These are phyloP conservation scores for Trametes punicea DNA, from an alignment of 768 basidiomycete species.

Conservation along the genomic window DNA sequence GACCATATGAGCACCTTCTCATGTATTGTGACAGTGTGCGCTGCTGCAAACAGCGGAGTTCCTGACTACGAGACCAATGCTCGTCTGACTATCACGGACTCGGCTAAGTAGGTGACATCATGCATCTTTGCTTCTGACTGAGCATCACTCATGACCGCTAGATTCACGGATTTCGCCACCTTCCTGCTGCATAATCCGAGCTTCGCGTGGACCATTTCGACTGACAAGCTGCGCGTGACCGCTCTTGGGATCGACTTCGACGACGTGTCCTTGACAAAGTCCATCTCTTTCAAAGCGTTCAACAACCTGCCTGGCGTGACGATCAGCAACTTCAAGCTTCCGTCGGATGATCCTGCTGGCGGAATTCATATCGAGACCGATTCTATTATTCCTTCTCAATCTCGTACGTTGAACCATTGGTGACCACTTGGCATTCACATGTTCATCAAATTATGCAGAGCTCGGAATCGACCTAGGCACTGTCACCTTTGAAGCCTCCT, in stretches of 20 bases:
- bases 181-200: constrained; percentile 59
- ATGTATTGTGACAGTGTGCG: constrained; percentile 46
- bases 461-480: constrained; percentile 68
- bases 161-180: constrained; percentile 65
- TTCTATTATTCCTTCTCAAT: constrained; percentile 59
- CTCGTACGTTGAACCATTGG: constrained; percentile 52
- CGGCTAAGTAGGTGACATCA: constrained; percentile 38
- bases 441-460: constrained; percentile 36
- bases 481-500: constrained; percentile 60
- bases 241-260: constrained; percentile 72
- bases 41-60: constrained; percentile 62
- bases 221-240: constrained; percentile 55
- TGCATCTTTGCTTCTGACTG: neutral
- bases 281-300: constrained; percentile 64
- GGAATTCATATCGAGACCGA: constrained; percentile 72
- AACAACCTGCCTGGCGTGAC: constrained; percentile 67
- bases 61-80: constrained; percentile 57
- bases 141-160: constrained; percentile 14
- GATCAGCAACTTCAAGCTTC: constrained; percentile 68
- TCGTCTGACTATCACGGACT: constrained; percentile 53
- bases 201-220: constrained; percentile 72
- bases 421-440: neutral
- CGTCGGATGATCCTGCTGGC: constrained; percentile 62
- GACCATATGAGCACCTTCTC: neutral
- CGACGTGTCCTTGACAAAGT: constrained; percentile 57